Base-by-base conservation (phyloP, 2,329 filamentous ascomycete species). In the Pseudocercospora pini-densiflorae region DNA sequence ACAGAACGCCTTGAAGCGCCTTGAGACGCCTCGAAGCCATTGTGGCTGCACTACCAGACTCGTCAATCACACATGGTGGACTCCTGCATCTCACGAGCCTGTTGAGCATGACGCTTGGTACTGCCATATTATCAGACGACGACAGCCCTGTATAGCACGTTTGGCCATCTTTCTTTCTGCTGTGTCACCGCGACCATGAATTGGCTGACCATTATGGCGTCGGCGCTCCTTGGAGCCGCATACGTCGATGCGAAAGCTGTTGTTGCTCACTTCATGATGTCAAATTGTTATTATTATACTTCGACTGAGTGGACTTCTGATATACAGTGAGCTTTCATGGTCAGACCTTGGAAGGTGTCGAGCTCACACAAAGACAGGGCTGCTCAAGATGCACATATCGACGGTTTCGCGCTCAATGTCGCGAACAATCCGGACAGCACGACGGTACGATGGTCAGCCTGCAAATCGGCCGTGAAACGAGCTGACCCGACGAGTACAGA, bases 351-450 rank as follows among this genome's bases (percentile, higher is more conserved):
- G 14, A n/a, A 8, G 16, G 8, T 3, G 5, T 43, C 40, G 40
- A 43, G 16, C 40, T 43, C 16, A 43, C 40, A 5, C 16, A 43
- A 2, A 43, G 2, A 19, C 40, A 43, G 40, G 49, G 58, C 59
- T 19, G 69, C 69, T 14, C 69, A 71, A 45, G 58, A 57, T 47
- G 65, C 63, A 8, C 43, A 63, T 23, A 82, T 85, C 43, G 83
- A 85, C 43, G 82, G 82, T 4, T 85, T 85, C 71, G 83, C 83
- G 1, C 77, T 85, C 45, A 85, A 85, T 59, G 84, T 86, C 55
- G 83, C 82, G n/a, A 75, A 76, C 2, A 64, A 63, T 31, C 83
- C 86, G 62, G 57, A 57, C 57, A 59, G 36, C 10, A 53, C 54
- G 19, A 55, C 60, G 24, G 58, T 61, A 55, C 24, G 58, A 16